Percentiles rank a stretch among this genome's conserved stretches.
Conservation (phyloP, 306 rosid species). For the Cucurbita ficifolia region DNA sequence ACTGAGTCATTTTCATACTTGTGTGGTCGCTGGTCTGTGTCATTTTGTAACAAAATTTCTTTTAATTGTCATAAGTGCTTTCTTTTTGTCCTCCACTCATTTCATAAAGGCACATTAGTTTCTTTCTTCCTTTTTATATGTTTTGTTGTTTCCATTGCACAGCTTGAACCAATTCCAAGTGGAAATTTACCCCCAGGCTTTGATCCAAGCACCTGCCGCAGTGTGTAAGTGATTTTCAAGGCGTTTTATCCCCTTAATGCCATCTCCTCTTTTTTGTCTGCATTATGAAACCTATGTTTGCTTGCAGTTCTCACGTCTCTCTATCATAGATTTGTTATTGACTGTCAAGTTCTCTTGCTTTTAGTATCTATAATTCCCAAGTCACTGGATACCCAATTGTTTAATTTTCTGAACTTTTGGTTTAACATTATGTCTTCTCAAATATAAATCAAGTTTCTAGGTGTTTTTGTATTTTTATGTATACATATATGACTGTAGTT, state of each 20-base stretch:
- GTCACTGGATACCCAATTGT: neutral
- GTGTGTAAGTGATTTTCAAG: conserved; percentile 95
- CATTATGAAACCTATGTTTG: conserved; percentile 9
- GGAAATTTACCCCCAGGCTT: conserved; percentile 99
- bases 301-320: neutral
- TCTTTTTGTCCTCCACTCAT: neutral
- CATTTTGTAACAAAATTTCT: neutral
- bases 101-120: neutral
- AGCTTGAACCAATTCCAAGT: conserved; percentile 99
- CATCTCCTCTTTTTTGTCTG: conserved; percentile 3
- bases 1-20: neutral
- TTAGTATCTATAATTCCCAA: neutral
- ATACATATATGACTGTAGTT: neutral
- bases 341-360: neutral
- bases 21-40: neutral
- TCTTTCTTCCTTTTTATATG: neutral
- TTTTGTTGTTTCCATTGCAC: conserved; percentile 59
- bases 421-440: neutral
- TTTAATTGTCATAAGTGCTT: neutral
- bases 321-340: neutral
- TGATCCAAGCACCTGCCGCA: conserved; percentile 99
- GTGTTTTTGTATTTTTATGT: neutral
- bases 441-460: neutral
- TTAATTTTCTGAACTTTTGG: neutral
- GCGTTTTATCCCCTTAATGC: conserved; percentile 11